Base-by-base conservation (phyloP, 2,329 filamentous ascomycete genomes). In the Macroventuria anomochaeta region DNA sequence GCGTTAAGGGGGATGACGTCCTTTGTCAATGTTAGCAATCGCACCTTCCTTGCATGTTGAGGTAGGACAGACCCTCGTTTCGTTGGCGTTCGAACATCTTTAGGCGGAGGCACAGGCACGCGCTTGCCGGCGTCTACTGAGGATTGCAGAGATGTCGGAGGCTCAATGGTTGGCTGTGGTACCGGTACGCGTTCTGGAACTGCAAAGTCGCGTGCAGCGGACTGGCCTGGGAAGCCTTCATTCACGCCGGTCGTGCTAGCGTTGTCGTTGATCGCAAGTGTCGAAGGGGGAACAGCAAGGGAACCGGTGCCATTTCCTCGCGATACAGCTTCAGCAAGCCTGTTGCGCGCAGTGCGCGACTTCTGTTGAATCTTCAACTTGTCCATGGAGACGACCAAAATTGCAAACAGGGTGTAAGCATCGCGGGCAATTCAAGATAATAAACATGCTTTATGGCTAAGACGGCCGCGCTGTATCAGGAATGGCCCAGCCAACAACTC, bases 151-250 rank as follows among this genome's bases (percentile, higher is more conserved):
- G 69, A 72, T 0, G 70, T 73, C 2, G 72, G 71, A 7, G 71
- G 71, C 32, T 72, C 69, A 23, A 65, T 29, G 13, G 42, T 52
- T 3, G 67, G 66, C 25, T 68, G 68, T 15, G 15, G 59, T 29
- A 49, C 58, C 46, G 59, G 55, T n/a, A 56, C 56, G 26, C 59
- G 53, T 21, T 48, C 50, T 11, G 61, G 55, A 13, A 48, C 54
- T 15, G 70, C 72, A 53, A 73, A 75, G 53, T 75, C 72, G 54
- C 60, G 68, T n/a, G 71, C 67, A 33, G 63, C 58, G 1, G 69
- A 69, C 28, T 54, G 51, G 5, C 67, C 69, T 8, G 68, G 64
- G 28, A 64, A 59, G 28, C 70, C 71, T 40, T 74, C 70, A 36
- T 73, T 71, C 23, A 73, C 68, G 23, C 62, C 70, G 15, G 62